Base-by-base conservation (phyloP, 805 yeast species). In the Sugiyamaella chiloensis region DNA sequence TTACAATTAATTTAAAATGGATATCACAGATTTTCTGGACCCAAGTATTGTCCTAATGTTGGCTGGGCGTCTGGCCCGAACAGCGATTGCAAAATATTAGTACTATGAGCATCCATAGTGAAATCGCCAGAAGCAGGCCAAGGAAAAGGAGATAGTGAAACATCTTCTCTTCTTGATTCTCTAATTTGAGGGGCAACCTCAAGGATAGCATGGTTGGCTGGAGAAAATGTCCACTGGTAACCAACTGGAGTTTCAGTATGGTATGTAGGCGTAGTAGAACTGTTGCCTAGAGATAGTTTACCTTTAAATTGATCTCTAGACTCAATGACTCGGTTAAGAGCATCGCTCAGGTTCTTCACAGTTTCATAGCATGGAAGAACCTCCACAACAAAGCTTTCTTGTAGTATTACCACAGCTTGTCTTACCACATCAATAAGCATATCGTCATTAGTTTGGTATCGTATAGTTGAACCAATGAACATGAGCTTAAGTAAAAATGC, bases 401-500 rank as follows among this genome's bases (percentile, higher is more conserved):
- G 23, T 14, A 53, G 45, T 12, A 43, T 43, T 3, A 24, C 19
- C 17, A 47, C 30, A 5, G 58, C 51, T 19, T 32, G 24, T 14
- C 29, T 8, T 9, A 47, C 44, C 24, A 43, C 30, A 17, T 30
- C 21, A n/a, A 52, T 30, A 8, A 50, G 35, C 4, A 16, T 30
- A 8, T 29, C 40, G 27, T 52, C 52, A 26, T 40, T 40, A 16
- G 41, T 16, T 14, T 35, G 35, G 26, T 49, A 48, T 12, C 44
- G 24, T 2, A 51, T 37, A 5, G 31, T 29, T 17, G 50, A 42
- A 1, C 49, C 45, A 11, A 47, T 26, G 20, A 50, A 46, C n/a
- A 55, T 42, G 19, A 55, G 48, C 44, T 53, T 55, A 24, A 55
- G 47, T 17, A 55, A 45, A 31, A 49, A 51, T 11, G 59, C 59